Evolutionary conservation across 2,329 filamentous ascomycete genomes (phyloP).

Genomic region (Colletotrichum scovillei): DNA sequence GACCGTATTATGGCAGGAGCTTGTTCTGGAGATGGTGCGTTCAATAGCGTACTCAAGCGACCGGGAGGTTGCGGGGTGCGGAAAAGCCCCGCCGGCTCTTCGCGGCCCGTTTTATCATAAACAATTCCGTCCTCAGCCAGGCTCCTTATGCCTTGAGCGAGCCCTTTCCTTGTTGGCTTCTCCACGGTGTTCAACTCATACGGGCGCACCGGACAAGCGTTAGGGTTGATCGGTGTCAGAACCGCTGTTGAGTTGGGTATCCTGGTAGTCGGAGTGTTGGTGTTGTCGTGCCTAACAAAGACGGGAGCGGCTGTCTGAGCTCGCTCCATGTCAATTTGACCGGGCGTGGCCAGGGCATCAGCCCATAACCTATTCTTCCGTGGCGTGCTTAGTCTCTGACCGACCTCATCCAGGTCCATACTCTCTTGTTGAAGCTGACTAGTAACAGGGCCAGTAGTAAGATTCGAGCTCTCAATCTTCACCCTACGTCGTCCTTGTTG

Average conservation of each 20-base stretch:
- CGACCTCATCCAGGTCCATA: conserved; percentile 68
- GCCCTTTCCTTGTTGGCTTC: conserved; percentile 37
- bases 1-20: conserved; percentile 42
- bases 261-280: conserved; percentile 37
- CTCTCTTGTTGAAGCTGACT: conserved; percentile 59
- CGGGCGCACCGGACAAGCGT: conserved; percentile 42
- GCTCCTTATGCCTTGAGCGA: conserved; percentile 51
- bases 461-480: conserved; percentile 57
- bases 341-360: neutral
- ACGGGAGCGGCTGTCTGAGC: conserved; percentile 6
- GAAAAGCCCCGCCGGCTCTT: conserved; percentile 30
- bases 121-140: conserved; percentile 62
- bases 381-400: conserved; percentile 55
- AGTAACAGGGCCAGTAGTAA: conserved; percentile 37
- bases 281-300: conserved; percentile 23
- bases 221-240: conserved; percentile 52
- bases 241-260: conserved; percentile 40
- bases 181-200: conserved; percentile 38
- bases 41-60: conserved; percentile 48
- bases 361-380: conserved; percentile 44
- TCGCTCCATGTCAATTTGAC: neutral
- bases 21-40: conserved; percentile 41
- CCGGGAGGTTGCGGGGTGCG: conserved; percentile 38
- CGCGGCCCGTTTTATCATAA: conserved; percentile 36
- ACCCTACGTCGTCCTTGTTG: conserved; percentile 46